Conservation (phyloP, 75 land plant species). For the Chamaecyparis obtusa region DNA sequence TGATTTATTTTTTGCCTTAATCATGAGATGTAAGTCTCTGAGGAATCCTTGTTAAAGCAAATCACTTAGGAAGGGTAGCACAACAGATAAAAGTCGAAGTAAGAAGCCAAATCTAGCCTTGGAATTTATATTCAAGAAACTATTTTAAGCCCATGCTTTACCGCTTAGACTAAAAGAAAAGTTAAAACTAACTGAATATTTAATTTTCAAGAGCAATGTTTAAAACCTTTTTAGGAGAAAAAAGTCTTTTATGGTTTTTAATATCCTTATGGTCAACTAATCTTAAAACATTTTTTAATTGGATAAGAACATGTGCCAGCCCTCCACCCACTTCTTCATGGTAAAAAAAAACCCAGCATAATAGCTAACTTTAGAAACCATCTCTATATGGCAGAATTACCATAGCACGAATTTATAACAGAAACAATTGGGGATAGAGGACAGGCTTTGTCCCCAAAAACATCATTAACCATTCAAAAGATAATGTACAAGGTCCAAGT, state of each 20-base stretch:
- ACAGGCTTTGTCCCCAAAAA: not conserved
- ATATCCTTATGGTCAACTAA: not conserved
- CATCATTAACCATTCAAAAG: not conserved
- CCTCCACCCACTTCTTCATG: not conserved
- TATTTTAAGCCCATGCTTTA: not conserved
- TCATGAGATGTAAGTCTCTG: not conserved
- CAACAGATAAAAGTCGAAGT: not conserved
- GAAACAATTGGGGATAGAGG: not conserved
- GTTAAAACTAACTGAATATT: no score
- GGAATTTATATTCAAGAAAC: not conserved
- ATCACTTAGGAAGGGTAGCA: not conserved
- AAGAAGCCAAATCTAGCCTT: not conserved
- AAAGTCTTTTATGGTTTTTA: not conserved
- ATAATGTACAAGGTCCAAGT: not conserved
- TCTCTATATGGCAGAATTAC: not conserved
- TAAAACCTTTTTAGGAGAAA: not conserved
- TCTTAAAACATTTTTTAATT: not conserved
- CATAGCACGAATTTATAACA: not conserved
- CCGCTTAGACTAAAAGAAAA: no score
- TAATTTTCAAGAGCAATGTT: no score
- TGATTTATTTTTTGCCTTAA: not conserved
- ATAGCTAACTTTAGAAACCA: not conserved
- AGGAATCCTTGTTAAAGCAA: not conserved
- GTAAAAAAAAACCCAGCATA: not conserved
- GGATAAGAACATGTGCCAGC: not conserved